Evolutionary conservation across 2,329 filamentous ascomycete species (phyloP).

Genomic region (Cercospora janseana): DNA sequence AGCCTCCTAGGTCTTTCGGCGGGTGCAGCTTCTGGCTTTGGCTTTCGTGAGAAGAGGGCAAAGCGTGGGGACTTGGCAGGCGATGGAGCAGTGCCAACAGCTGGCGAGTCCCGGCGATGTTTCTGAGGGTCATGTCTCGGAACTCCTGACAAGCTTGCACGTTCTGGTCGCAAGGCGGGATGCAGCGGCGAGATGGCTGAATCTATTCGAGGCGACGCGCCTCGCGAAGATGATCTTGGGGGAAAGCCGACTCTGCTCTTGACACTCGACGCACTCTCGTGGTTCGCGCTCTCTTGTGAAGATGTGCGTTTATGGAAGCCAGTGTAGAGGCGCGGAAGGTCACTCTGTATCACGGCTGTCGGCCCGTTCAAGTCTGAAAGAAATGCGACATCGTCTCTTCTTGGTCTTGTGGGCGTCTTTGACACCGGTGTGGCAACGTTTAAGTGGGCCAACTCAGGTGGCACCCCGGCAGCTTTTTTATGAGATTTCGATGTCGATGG

Average conservation of each 20-base stretch:
- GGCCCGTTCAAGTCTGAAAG: constrained; percentile 47
- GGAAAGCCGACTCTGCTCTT: constrained; percentile 42
- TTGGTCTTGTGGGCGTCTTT: constrained; percentile 43
- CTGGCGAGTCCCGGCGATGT: too few relatives aligned
- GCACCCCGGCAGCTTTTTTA: constrained; percentile 23
- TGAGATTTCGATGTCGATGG: constrained; percentile 4
- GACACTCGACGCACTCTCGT: constrained; percentile 37
- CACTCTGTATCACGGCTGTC: constrained; percentile 57
- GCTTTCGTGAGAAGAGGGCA: constrained; percentile 72
- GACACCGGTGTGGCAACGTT: constrained; percentile 57
- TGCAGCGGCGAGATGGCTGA: constrained; percentile 35
- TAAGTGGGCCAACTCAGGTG: constrained; percentile 53
- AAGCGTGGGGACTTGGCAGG: constrained; percentile 65
- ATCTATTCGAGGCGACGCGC: constrained; percentile 35
- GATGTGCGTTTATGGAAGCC: constrained; percentile 52
- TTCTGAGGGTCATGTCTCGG: too few relatives aligned
- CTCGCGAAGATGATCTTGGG: constrained; percentile 35
- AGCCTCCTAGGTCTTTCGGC: constrained; percentile 59
- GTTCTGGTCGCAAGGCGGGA: constrained; percentile 24
- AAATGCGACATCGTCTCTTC: constrained; percentile 47
- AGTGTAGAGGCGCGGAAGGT: constrained; percentile 50
- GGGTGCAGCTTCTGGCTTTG: constrained; percentile 57
- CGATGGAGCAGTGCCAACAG: constrained; percentile 55
- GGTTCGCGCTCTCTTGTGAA: constrained; percentile 47
- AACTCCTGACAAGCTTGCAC: constrained; percentile 23